These are phyloP conservation scores for Phytophthora brassicae DNA, from an alignment of 352 stramenopile genomes.

Conservation along the genomic window DNA sequence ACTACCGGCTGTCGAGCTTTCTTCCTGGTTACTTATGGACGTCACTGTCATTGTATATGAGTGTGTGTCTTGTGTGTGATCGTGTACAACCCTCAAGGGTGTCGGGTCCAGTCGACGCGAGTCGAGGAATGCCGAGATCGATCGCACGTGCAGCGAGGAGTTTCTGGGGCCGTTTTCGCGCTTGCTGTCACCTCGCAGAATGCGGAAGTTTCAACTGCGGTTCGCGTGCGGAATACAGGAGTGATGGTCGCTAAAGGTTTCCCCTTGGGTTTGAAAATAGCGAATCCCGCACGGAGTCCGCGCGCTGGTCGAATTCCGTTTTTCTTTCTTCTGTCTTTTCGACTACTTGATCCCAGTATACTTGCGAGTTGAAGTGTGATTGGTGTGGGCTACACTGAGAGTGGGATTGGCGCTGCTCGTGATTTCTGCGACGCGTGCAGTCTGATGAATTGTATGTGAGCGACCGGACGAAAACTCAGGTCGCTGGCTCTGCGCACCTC, in stretches of 20 bases:
- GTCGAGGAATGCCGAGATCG: conserved; percentile 33
- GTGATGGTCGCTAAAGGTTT: conserved; percentile 36
- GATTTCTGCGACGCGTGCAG: conserved; percentile 29
- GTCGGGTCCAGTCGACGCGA: conserved; percentile 35
- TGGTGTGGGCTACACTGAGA: conserved; percentile 9
- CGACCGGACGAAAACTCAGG: conserved; percentile 15
- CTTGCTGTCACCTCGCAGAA: conserved; percentile 25
- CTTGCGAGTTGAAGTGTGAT: conserved; percentile 29
- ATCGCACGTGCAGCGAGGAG: conserved; percentile 23
- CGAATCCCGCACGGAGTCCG: conserved; percentile 34
- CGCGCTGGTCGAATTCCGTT: conserved; percentile 13
- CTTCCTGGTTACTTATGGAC: conserved; percentile 19
- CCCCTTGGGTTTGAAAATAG: conserved; percentile 25
- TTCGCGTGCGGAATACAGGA: conserved; percentile 33
- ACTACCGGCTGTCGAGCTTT: conserved; percentile 17
- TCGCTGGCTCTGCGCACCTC: conserved; percentile 3
- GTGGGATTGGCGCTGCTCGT: conserved; percentile 2
- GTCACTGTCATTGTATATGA: conserved; percentile 25
- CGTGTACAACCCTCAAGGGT: conserved; percentile 31
- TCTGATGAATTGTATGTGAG: conserved; percentile 13
- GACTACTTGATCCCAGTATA: conserved; percentile 26
- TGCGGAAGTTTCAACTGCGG: conserved; percentile 15
- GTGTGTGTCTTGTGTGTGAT: background rate
- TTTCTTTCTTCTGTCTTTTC: conserved; percentile 37
- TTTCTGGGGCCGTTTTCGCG: conserved; percentile 30